Evolutionary conservation across 2,329 filamentous ascomycete genomes (phyloP).

Genomic region (Westerdykella aurantiaca): DNA sequence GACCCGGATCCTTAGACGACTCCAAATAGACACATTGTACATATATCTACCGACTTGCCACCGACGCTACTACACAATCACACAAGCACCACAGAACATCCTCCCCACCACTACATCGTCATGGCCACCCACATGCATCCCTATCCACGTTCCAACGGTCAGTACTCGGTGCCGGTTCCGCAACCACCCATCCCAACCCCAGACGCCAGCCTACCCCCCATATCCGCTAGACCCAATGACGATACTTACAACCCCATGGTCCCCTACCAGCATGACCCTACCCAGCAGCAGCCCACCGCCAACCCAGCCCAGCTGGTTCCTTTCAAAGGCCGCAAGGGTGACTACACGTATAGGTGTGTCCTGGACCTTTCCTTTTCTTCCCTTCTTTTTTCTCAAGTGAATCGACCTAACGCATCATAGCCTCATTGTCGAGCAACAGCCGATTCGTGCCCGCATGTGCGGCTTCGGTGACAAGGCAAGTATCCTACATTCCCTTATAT

Average conservation of each 20-base stretch:
- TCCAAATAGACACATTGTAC: no score
- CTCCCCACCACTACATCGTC: background rate
- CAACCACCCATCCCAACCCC: background rate
- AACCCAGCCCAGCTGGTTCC: conserved; percentile 1
- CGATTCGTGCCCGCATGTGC: conserved; percentile 91
- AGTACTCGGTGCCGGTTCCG: conserved; percentile 13
- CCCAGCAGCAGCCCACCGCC: background rate
- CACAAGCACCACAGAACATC: no score
- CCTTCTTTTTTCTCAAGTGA: background rate
- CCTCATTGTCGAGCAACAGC: conserved; percentile 82
- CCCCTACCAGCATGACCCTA: conserved; percentile 4
- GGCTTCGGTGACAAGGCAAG: conserved; percentile 94
- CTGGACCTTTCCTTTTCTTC: background rate
- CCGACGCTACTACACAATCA: background rate
- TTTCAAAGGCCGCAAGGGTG: conserved; percentile 7
- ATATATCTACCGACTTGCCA: no score
- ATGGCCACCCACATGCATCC: conserved; percentile 13
- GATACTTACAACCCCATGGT: conserved; percentile 7
- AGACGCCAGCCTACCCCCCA: background rate
- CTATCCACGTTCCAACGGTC: conserved; percentile 15
- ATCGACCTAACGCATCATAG: conserved; percentile 38
- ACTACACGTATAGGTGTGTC: conserved; percentile 13
- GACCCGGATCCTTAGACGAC: no score
- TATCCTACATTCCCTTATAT: background rate
- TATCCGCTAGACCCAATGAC: background rate